Evolutionary conservation across 306 rosid genomes (phyloP).

Genomic region (Begonia masoniana): DNA sequence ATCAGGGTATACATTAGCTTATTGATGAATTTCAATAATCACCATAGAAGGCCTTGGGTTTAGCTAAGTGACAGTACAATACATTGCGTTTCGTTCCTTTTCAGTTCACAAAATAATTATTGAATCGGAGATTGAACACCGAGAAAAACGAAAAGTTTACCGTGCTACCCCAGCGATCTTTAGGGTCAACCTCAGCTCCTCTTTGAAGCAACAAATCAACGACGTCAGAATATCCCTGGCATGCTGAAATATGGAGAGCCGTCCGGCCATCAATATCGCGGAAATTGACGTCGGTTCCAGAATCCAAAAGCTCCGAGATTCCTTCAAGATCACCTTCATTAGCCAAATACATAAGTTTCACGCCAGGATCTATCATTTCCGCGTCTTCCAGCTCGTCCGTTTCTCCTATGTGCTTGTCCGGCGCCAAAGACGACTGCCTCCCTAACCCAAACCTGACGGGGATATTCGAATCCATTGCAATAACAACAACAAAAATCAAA

Average conservation of each 20-base stretch:
- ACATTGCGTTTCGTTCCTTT: too few relatives aligned
- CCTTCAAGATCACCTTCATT: conserved; percentile 79
- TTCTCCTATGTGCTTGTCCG: conserved; percentile 22
- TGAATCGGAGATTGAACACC: too few relatives aligned
- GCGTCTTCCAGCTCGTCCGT: conserved; percentile 8
- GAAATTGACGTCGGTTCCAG: conserved; percentile 63
- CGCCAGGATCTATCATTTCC: conserved; percentile 41
- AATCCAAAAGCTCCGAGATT: conserved; percentile 46
- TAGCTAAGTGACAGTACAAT: too few relatives aligned
- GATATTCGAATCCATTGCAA: conserved; percentile 46
- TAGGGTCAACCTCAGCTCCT: conserved; percentile 50
- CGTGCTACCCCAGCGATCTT: conserved; percentile 89
- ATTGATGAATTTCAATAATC: background rate
- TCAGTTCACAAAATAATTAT: too few relatives aligned
- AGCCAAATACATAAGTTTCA: conserved; percentile 70
- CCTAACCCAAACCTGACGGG: conserved; percentile 50
- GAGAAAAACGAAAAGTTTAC: conserved; percentile 18
- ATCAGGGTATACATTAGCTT: conserved; percentile 12
- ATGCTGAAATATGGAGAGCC: conserved; percentile 78
- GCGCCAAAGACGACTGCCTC: conserved; percentile 86
- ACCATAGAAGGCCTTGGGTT: background rate
- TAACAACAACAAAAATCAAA: too few relatives aligned
- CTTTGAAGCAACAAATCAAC: conserved; percentile 51
- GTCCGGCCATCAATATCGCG: conserved; percentile 74
- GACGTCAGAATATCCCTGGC: conserved; percentile 55